Base-by-base conservation (phyloP, 2,329 filamentous ascomycete species). In the Fusarium chuoi region DNA sequence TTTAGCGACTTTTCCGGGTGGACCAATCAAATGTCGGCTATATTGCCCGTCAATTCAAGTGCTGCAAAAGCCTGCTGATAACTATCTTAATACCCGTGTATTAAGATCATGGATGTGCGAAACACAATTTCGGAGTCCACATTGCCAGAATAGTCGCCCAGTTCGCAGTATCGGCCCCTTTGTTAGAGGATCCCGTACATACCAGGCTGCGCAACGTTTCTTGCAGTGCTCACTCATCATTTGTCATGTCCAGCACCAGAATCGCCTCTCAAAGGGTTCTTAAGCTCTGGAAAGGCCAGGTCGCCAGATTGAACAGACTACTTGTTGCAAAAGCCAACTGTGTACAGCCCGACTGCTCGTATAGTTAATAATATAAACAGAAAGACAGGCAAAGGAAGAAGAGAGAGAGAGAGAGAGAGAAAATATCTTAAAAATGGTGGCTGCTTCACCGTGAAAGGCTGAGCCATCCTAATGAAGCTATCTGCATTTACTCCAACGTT, bases 71-170 rank as follows among this genome's bases (percentile, higher is more conserved):
- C 67, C 54, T 73, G 68, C 45, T 74, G 71, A 75, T 78, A 78
- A 76, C 73, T 36, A 77, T 73, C 75, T 77, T 77, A 78, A 76
- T 61, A 68, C 60, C 61, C 42, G 61, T 60, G 58, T 66, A 49
- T 67, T 78, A 78, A 75, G 75, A 70, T 26, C 77, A 77, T 77
- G 76, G 77, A 70, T 77, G 74, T 70, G 75, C 74, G 66, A 78
- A 75, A 77, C 75, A 78, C 70, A 78, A 78, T 78, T 74, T 78
- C 77, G 77, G 72, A 78, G 71, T 52, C 74, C 75, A 72, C 68
- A 72, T 70, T 70, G 62, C 54, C 71, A 73, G 56, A 69, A 72
- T 62, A 70, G 64, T 68, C 65, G 56, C 67, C 65, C 74, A 69
- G 56, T 75, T 64, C 72, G 68, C 66, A 64, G 52, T 71, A 52